These are phyloP conservation scores for Carex littledalei DNA, from an alignment of 176 grass and related monocot genomes.

Conservation along the genomic window DNA sequence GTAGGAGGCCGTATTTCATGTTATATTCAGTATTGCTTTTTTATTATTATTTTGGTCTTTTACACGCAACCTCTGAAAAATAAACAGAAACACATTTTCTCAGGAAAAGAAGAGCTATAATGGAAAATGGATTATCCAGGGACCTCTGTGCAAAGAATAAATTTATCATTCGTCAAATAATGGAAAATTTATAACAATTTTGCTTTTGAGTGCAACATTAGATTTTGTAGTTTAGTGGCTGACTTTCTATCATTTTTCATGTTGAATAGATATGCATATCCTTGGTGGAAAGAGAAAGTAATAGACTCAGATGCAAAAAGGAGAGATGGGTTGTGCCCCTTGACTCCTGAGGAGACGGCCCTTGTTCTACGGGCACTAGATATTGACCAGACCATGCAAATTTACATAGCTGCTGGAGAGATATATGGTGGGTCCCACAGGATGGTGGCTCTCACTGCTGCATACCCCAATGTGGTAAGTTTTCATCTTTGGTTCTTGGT, in stretches of 20 bases:
- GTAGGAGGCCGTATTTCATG: not conserved
- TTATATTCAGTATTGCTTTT: constrained; percentile 9
- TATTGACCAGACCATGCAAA: constrained; percentile 58
- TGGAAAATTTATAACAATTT: not conserved
- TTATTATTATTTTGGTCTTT: not conserved
- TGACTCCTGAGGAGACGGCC: constrained; percentile 89
- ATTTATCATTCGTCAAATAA: not conserved
- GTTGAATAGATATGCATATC: constrained; percentile 78
- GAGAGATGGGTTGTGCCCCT: constrained; percentile 78
- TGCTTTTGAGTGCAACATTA: not conserved
- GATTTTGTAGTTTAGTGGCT: not conserved
- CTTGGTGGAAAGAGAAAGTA: constrained; percentile 99
- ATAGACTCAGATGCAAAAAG: constrained; percentile 68
- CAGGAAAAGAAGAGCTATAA: not conserved
- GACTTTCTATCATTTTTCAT: constrained; percentile 7
- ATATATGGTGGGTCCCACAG: constrained; percentile 86
- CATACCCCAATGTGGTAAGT: constrained; percentile 84
- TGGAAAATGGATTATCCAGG: not conserved
- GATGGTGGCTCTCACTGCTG: constrained; percentile 64
- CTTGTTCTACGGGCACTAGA: constrained; percentile 64
- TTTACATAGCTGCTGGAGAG: constrained; percentile 93
- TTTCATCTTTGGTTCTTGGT: constrained; percentile 15
- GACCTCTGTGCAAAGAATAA: not conserved
- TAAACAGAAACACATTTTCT: not conserved
- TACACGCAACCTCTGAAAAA: not conserved